Evolutionary conservation across 495 filamentous ascomycete species (phyloP).

Genomic region (Talaromyces adpressus): DNA sequence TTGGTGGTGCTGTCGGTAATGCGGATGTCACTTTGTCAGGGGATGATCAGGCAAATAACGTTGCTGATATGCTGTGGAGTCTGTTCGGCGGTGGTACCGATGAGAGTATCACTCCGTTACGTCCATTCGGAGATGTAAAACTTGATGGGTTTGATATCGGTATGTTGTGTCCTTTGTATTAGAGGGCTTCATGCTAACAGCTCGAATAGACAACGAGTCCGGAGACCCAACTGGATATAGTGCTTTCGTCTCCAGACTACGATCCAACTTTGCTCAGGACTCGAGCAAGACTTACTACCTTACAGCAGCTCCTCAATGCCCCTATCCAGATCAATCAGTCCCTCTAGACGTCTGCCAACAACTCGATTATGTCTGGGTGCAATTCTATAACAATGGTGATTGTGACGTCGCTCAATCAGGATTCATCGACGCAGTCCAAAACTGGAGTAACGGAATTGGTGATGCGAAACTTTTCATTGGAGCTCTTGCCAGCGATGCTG

Average conservation of each 20-base stretch:
- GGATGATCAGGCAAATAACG: conserved; percentile 31
- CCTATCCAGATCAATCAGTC: conserved; percentile 38
- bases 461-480: conserved; percentile 60
- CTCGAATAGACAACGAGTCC: conserved; percentile 12
- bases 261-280: conserved; percentile 33
- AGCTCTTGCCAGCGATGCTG: conserved; percentile 41
- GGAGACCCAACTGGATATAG: conserved; percentile 24
- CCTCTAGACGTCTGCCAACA: conserved; percentile 9
- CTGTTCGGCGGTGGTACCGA: conserved; percentile 41
- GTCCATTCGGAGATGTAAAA: conserved; percentile 45
- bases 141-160: conserved; percentile 58
- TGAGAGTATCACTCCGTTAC: conserved; percentile 11
- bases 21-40: conserved; percentile 27
- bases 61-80: conserved; percentile 45
- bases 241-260: conserved; percentile 40
- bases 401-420: conserved; percentile 16
- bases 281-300: conserved; percentile 44
- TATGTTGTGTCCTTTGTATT: not conserved
- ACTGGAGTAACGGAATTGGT: conserved; percentile 31
- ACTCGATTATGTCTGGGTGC: conserved; percentile 37
- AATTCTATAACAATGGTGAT: conserved; percentile 38
- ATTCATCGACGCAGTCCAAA: conserved; percentile 26
- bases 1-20: conserved; percentile 35
- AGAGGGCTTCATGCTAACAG: not conserved
- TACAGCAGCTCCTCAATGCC: conserved; percentile 51